Evolutionary conservation across 805 yeast genomes (phyloP).

Genomic region (Zygoascus ofunaensis): DNA sequence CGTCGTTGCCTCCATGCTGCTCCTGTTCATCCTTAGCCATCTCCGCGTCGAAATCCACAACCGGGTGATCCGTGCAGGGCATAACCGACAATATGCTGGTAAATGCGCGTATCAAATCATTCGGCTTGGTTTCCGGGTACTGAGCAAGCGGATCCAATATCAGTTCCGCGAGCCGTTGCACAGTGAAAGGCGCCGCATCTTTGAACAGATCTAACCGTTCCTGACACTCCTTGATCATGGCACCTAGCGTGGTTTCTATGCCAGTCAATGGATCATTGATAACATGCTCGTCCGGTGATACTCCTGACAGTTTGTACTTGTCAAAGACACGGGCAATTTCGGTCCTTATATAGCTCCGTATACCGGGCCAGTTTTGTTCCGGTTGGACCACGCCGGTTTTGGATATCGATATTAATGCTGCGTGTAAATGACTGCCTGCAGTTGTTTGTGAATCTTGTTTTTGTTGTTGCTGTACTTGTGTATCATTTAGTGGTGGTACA

Average conservation of each 20-base stretch:
- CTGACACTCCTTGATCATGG: conserved; percentile 7
- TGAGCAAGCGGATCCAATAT: conserved; percentile 21
- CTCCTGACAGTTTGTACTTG: background rate
- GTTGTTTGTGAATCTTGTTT: too few relatives aligned
- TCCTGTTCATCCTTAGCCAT: conserved; percentile 8
- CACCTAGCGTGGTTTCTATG: conserved; percentile 8
- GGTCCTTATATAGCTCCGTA: background rate
- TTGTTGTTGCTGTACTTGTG: too few relatives aligned
- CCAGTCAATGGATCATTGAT: conserved; percentile 18
- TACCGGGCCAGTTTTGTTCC: background rate
- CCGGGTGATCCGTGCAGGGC: conserved; percentile 18
- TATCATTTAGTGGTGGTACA: too few relatives aligned
- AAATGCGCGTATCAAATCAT: conserved; percentile 24
- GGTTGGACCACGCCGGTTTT: background rate
- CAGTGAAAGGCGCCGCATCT: conserved; percentile 30
- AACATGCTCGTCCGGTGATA: background rate
- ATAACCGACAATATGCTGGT: conserved; percentile 20
- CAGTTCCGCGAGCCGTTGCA: conserved; percentile 32
- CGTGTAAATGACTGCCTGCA: too few relatives aligned
- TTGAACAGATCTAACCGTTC: conserved; percentile 14
- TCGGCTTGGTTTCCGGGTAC: conserved; percentile 16
- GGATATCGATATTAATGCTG: too few relatives aligned
- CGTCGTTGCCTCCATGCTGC: conserved; percentile 13
- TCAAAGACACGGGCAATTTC: background rate
- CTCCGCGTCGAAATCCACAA: conserved; percentile 16